Percentiles rank a stretch among this genome's conserved stretches.
phyloP scores from a whole-genome alignment of 2,329 filamentous ascomycete genomes.

The Alternaria postmessia region DNA sequence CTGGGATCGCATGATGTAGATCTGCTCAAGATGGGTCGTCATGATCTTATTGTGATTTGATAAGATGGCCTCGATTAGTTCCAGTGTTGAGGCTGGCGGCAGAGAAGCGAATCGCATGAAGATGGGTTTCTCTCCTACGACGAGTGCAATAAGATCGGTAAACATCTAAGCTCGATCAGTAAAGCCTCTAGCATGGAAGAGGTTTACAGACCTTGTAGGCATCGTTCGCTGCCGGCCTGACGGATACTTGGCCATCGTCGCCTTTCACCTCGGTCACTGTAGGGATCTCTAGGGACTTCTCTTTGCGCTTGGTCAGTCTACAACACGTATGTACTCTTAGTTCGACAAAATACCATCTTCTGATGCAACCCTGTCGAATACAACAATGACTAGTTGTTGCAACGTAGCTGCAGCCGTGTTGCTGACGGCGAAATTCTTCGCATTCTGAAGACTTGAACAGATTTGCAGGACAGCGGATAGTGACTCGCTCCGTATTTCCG shows the following conservation, averaged over 20 bases:
- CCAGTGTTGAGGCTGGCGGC: constrained; percentile 83
- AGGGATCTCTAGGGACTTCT: constrained; percentile 60
- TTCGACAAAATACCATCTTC: constrained; percentile 73
- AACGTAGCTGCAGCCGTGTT: constrained; percentile 96
- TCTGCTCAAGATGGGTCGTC: constrained; percentile 78
- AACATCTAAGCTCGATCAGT: constrained; percentile 67
- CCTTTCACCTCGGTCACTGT: constrained; percentile 72
- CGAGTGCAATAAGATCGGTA: constrained; percentile 86
- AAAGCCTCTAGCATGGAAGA: neutral
- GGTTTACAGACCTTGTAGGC: constrained; percentile 71
- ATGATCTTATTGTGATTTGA: constrained; percentile 87
- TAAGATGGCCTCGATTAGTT: constrained; percentile 90
- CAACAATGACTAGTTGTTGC: constrained; percentile 89
- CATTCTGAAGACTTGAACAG: constrained; percentile 88
- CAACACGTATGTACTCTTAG: neutral
- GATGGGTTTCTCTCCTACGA: constrained; percentile 82
- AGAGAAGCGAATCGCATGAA: constrained; percentile 82
- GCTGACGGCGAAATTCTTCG: constrained; percentile 92
- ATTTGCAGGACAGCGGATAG: constrained; percentile 86
- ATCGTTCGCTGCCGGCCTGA: constrained; percentile 82
- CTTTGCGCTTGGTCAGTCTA: constrained; percentile 29
- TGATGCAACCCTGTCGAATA: constrained; percentile 87
- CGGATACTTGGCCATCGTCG: constrained; percentile 69
- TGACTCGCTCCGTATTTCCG: constrained; percentile 80
- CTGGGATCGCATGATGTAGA: constrained; percentile 76